A percentile compares a stretch with the other conserved stretches of the same genome.
Evolutionary conservation across 306 rosid species (phyloP).

Genomic region (Rubus idaeus): DNA sequence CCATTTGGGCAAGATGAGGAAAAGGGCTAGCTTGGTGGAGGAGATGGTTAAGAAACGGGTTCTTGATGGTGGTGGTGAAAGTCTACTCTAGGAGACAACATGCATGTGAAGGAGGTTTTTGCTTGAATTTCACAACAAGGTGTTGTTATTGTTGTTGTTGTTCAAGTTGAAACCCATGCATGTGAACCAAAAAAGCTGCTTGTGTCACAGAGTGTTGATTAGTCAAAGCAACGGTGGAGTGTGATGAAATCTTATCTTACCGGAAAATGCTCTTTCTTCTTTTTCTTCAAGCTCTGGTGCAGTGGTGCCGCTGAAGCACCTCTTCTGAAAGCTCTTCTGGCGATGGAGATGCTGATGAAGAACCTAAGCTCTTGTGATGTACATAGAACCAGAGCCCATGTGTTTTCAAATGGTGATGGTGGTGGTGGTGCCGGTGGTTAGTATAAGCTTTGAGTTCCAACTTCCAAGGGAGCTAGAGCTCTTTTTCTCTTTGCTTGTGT

Average conservation of each 20-base stretch:
- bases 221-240: slow-evolving; percentile 22
- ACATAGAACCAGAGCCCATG: background rate
- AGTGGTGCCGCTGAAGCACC: background rate
- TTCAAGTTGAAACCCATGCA: slow-evolving; percentile 35
- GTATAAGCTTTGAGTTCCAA: slow-evolving; percentile 3
- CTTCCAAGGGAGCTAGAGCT: slow-evolving; percentile 5
- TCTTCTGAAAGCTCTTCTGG: background rate
- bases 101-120: slow-evolving; percentile 59
- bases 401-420: background rate
- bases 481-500: slow-evolving; percentile 15
- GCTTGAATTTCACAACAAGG: slow-evolving; percentile 70
- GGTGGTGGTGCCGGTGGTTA: slow-evolving; percentile 11
- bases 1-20: slow-evolving; percentile 39
- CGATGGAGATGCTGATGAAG: background rate
- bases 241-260: slow-evolving; percentile 6
- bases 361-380: background rate
- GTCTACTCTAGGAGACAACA: slow-evolving; percentile 56
- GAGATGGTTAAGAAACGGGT: slow-evolving; percentile 33
- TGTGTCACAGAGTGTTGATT: slow-evolving; percentile 5
- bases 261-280: slow-evolving; percentile 6
- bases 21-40: slow-evolving; percentile 23
- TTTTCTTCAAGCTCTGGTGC: background rate
- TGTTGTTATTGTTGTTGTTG: slow-evolving; percentile 18
- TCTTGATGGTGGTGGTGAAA: slow-evolving; percentile 33
- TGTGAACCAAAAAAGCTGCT: slow-evolving; percentile 48